Evolutionary conservation across 352 stramenopile species (phyloP), one percentile per base, ranked within the genome.

Genomic region (Peronosclerospora sorghi): DNA sequence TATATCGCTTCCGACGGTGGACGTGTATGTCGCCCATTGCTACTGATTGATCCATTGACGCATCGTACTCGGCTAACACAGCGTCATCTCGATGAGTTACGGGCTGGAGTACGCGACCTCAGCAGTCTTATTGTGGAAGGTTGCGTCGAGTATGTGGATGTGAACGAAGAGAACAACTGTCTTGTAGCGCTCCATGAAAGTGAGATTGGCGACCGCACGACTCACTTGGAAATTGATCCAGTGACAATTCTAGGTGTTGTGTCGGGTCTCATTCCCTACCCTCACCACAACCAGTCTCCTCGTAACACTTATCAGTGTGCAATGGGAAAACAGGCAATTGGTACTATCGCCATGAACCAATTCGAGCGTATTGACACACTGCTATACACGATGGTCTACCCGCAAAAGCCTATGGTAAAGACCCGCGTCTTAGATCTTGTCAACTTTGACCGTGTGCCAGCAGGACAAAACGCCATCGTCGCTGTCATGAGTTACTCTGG

Each of bases 91-190:
- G 87, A 98, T 13, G 80, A 95, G 43, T 56, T 97, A 37, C 76
- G 67, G 24, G 67, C 75, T 12, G 75, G 77, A 19, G 69, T 84
- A 18, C 76, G 81, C 13, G 64, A 86, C 34, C 74, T 96, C 41
- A 65, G 77, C 53, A 80, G 70, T 44, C 53, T 96, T n/a, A 89
- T 96, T 47, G 70, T 90, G 23, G 74, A 98, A 56, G 96, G 96
- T 14, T 89, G 98, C 28, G 95, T 99, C 24, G 97, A 99, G 61
- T 99, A 99, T 70, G 90, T 99, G 19, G 97, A 99, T 65, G 96
- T 99, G 49, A 99, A 99, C 60, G 97, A 99, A 74, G 96, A 99
- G 62, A 99, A 99, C 70, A 99, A 99, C 49, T 99, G 96, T 61
- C 71, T 98, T 30, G 96, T 99, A 35, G 94, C 95, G 6, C 73